Base-by-base conservation (phyloP, 257 asterid species). In the Henckelia pumila region DNA sequence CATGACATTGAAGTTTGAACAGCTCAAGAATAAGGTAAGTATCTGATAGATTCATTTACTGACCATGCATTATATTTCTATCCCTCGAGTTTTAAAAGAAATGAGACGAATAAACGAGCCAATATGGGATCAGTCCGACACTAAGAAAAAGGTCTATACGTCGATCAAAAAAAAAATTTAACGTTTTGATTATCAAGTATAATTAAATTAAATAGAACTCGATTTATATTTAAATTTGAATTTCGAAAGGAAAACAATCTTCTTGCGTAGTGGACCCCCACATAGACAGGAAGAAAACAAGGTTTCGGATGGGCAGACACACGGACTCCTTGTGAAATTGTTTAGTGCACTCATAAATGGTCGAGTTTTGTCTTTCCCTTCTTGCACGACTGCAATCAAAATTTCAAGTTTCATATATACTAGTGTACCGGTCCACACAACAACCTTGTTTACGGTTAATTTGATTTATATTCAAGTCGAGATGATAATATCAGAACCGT, bases 1-100 rank as follows among this genome's bases (percentile, higher is more conserved):
- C 64, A 62, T 30, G 71, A 72, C 6, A 64, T 40, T 58, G 75
- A 77, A 69, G 73, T 81, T 69, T 72, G 62, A 71, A 67, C 62
- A 66, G 69, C 37, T 40, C 61, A 64, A 47, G 26, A 37, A 66
- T 59, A 9, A 47, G 22, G 59, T 63, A 65, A 65, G 47, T 29
- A 24, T 59, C 4, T 5, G 24, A 64, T 17, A 44, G 26, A 47
- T 72, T 56, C 55, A 53, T 65, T 59, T 63, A 28, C 70, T 8
- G 8, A 24, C 16, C 30, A 24, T 52, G 22, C 33, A 56, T 19
- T 59, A n/a, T n/a, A n/a, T n/a, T n/a, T n/a, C 20, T 13, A 40
- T 40, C 50, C 50, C 50, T 44, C 53, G 53, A 30, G 76, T 47
- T 49, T 72, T 59, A 59, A 73, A 10, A 63, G 7, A 35, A n/a